Conservation (phyloP, 306 rosid genomes). For the Herpetospermum pedunculosum region DNA sequence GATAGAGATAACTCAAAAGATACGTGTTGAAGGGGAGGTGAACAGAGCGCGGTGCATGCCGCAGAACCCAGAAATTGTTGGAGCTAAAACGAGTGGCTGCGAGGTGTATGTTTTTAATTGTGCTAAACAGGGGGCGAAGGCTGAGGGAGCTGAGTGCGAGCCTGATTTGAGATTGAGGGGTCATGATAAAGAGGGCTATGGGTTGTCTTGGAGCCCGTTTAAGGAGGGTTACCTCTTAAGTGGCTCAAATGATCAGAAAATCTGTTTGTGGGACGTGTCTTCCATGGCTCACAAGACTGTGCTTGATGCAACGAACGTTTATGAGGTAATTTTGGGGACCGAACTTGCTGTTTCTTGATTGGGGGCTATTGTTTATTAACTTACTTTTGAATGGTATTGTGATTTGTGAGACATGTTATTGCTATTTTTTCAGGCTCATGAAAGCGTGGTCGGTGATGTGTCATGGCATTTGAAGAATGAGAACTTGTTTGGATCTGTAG, state of each 20-base stretch:
- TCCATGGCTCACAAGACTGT: constrained; percentile 37
- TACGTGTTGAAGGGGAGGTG: constrained; percentile 86
- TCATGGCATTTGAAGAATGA: constrained; percentile 70
- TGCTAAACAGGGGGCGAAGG: constrained; percentile 26
- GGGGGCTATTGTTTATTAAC: background rate
- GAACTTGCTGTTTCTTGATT: background rate
- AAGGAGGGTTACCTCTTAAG: constrained; percentile 69
- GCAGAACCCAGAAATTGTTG: constrained; percentile 47
- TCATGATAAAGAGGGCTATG: constrained; percentile 90
- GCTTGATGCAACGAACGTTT: constrained; percentile 56
- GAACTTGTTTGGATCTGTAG: constrained; percentile 69
- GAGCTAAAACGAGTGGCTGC: constrained; percentile 62
- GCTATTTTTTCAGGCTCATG: constrained; percentile 37
- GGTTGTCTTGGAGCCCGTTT: constrained; percentile 73
- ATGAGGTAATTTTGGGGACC: constrained; percentile 38
- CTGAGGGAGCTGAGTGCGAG: constrained; percentile 24
- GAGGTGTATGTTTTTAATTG: constrained; percentile 76
- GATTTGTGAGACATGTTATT: no score
- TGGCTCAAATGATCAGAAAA: constrained; percentile 64
- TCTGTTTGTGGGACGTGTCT: constrained; percentile 85
- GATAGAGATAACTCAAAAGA: constrained; percentile 54
- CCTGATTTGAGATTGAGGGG: constrained; percentile 88
- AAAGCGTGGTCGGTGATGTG: constrained; percentile 63
- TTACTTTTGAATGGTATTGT: background rate
- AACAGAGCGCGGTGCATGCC: constrained; percentile 84